Conservation (phyloP, 805 yeast genomes). For the Kluyveromyces wickerhamii region DNA sequence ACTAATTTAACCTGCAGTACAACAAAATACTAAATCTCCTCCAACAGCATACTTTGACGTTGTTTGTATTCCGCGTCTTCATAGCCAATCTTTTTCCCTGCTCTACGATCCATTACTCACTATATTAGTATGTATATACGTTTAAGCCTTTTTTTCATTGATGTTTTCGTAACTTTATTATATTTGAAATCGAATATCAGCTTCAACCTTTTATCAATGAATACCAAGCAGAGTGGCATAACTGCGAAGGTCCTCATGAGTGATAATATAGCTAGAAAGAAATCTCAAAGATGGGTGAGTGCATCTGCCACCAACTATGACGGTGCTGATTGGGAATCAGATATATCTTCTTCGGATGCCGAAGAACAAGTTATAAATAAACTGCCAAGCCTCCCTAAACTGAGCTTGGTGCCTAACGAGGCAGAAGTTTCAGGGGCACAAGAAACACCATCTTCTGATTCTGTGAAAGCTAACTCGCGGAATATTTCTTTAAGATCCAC, state of each 20-base stretch:
- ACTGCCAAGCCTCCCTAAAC: slow-evolving; percentile 5
- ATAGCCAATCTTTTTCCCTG: too few relatives aligned
- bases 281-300: slow-evolving; percentile 36
- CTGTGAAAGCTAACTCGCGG: slow-evolving; percentile 1
- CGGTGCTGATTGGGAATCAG: slow-evolving; percentile 35
- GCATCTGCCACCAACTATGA: slow-evolving; percentile 35
- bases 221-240: too few relatives aligned
- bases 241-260: background rate
- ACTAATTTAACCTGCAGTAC: too few relatives aligned
- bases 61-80: too few relatives aligned
- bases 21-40: too few relatives aligned
- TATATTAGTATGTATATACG: too few relatives aligned
- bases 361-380: slow-evolving; percentile 5
- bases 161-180: too few relatives aligned
- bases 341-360: slow-evolving; percentile 5
- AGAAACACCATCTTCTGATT: slow-evolving; percentile 1
- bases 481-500: slow-evolving; percentile 9
- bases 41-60: too few relatives aligned
- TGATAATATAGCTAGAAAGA: slow-evolving; percentile 31
- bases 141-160: too few relatives aligned
- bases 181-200: too few relatives aligned
- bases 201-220: too few relatives aligned
- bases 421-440: slow-evolving; percentile 7
- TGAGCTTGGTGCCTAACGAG: slow-evolving; percentile 7
- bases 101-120: too few relatives aligned